phyloP scores from a whole-genome alignment of 1,139 yeast species.

The Blastobotrys niveus region DNA sequence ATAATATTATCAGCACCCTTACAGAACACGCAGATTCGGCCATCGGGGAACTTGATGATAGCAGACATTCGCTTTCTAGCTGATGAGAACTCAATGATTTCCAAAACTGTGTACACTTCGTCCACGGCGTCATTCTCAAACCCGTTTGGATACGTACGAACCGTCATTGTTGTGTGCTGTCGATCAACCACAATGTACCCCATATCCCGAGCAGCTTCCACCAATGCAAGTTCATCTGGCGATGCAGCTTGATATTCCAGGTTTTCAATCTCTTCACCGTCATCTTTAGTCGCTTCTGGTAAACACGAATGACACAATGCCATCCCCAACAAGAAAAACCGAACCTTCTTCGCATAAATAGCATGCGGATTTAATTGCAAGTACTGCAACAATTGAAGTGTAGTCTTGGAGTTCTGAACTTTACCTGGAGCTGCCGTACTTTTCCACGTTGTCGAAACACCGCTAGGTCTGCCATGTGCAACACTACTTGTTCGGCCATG shows the following conservation, averaged over 20 bases:
- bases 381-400: slow-evolving; percentile 60
- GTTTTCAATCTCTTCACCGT: slow-evolving; percentile 19
- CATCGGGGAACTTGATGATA: slow-evolving; percentile 73
- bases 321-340: slow-evolving; percentile 69
- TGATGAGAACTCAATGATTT: slow-evolving; percentile 79
- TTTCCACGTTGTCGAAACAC: slow-evolving; percentile 31
- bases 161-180: slow-evolving; percentile 50
- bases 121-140: slow-evolving; percentile 56
- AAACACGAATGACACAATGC: slow-evolving; percentile 89
- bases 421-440: slow-evolving; percentile 35
- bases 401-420: slow-evolving; percentile 40
- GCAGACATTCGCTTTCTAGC: slow-evolving; percentile 91
- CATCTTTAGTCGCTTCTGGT: slow-evolving; percentile 45
- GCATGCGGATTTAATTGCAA: slow-evolving; percentile 69
- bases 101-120: slow-evolving; percentile 69
- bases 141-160: slow-evolving; percentile 84
- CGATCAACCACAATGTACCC: slow-evolving; percentile 78
- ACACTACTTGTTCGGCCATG: slow-evolving; percentile 1
- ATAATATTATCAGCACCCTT: slow-evolving; percentile 98
- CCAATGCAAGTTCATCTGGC: slow-evolving; percentile 92
- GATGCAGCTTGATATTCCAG: slow-evolving; percentile 87
- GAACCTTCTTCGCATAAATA: slow-evolving; percentile 59
- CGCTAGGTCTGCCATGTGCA: slow-evolving; percentile 21
- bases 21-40: slow-evolving; percentile 70
- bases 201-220: slow-evolving; percentile 89